These are phyloP conservation scores for Candida corydali DNA, from an alignment of 805 yeast genomes.

Conservation along the genomic window DNA sequence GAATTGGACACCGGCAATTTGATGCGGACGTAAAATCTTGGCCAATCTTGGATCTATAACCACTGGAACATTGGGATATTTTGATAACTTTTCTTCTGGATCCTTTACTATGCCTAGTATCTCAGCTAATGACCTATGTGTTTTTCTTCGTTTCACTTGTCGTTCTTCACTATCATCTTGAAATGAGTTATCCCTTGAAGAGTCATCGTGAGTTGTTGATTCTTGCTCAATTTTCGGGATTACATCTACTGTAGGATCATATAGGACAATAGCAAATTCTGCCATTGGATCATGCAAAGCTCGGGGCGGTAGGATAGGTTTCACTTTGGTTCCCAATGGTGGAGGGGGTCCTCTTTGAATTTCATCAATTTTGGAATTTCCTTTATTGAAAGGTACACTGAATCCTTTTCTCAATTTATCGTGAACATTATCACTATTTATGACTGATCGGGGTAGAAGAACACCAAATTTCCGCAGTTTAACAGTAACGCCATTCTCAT, in stretches of 20 bases:
- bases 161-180: conserved; percentile 12
- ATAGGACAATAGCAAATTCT: conserved; percentile 89
- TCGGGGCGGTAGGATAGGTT: conserved; percentile 69
- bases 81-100: conserved; percentile 45
- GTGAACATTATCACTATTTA: conserved; percentile 38
- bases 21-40: conserved; percentile 89
- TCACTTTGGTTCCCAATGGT: conserved; percentile 77
- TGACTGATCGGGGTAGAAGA: conserved; percentile 50
- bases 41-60: conserved; percentile 89
- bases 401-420: conserved; percentile 42
- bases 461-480: conserved; percentile 49
- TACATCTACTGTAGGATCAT: conserved; percentile 88
- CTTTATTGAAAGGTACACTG: conserved; percentile 53
- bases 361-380: conserved; percentile 27
- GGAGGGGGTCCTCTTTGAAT: conserved; percentile 55
- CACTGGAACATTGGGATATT: conserved; percentile 85
- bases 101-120: conserved; percentile 66
- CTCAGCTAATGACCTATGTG: conserved; percentile 70
- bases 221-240: conserved; percentile 26
- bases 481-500: conserved; percentile 28
- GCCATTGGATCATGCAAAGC: conserved; percentile 94
- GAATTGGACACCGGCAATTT: conserved; percentile 91
- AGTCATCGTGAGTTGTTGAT: conserved; percentile 12
- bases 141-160: conserved; percentile 34
- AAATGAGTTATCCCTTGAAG: conserved; percentile 9